phyloP scores from a whole-genome alignment of 805 yeast species.

The Candida sanyiensis region DNA sequence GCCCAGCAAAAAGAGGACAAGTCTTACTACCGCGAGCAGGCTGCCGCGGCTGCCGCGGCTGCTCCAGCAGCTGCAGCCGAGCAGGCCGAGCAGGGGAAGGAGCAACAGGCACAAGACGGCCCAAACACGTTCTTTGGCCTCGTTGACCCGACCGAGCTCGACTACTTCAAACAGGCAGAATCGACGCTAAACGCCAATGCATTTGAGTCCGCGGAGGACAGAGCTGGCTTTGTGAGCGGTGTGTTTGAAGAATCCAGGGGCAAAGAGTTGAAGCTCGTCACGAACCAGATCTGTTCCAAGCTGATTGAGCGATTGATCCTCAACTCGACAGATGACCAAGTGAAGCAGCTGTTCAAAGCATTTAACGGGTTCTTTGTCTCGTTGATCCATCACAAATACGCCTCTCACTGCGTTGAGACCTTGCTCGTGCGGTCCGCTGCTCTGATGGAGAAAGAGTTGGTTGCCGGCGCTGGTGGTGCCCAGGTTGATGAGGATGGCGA shows the following conservation, averaged over 20 bases:
- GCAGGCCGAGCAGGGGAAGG: constrained; percentile 15
- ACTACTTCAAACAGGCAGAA: constrained; percentile 91
- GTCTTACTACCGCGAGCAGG: neutral
- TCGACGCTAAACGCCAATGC: constrained; percentile 76
- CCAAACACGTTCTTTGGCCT: constrained; percentile 73
- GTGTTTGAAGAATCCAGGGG: constrained; percentile 83
- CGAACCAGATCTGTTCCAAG: constrained; percentile 93
- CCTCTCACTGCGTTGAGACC: constrained; percentile 92
- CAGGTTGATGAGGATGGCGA: constrained; percentile 31
- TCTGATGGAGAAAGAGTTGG: constrained; percentile 65
- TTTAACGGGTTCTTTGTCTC: constrained; percentile 73
- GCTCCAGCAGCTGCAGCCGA: constrained; percentile 10
- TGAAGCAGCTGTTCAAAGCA: constrained; percentile 57
- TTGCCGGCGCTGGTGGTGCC: constrained; percentile 35
- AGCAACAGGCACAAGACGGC: constrained; percentile 14
- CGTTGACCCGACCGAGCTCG: constrained; percentile 76
- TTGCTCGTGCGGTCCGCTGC: constrained; percentile 70
- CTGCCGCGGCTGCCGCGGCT: too few species aligned
- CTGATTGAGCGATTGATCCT: constrained; percentile 82
- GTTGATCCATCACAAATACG: constrained; percentile 78
- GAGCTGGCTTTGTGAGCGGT: constrained; percentile 62
- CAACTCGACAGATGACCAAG: constrained; percentile 55
- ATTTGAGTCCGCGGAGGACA: constrained; percentile 68
- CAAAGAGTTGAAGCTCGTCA: constrained; percentile 84
- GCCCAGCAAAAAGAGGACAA: constrained; percentile 26